Evolutionary conservation across 257 asterid species (phyloP).

Genomic region (Ilex aquifolium): DNA sequence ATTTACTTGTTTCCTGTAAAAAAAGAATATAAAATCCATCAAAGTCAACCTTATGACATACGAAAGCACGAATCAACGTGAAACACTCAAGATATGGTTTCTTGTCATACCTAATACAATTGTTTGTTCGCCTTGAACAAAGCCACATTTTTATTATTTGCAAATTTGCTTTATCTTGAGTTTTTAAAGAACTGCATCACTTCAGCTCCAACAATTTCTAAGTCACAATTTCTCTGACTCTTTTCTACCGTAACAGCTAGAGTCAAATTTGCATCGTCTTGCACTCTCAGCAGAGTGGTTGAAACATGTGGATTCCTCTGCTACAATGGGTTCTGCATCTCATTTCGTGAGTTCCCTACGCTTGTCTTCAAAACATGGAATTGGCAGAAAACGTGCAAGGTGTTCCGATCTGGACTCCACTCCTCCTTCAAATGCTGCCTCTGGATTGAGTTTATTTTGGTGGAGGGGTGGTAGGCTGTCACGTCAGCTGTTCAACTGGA

Average conservation of each 20-base stretch:
- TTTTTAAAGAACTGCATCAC: background rate
- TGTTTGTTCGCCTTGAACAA: too few relatives aligned
- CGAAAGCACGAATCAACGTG: too few relatives aligned
- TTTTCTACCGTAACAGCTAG: slow-evolving; percentile 54
- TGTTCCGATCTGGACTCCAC: slow-evolving; percentile 35
- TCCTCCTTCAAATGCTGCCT: slow-evolving; percentile 51
- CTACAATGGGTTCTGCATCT: slow-evolving; percentile 73
- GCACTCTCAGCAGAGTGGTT: slow-evolving; percentile 83
- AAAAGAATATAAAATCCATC: too few relatives aligned
- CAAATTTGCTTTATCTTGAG: slow-evolving; percentile 2
- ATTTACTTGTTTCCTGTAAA: too few relatives aligned
- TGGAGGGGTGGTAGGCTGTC: slow-evolving; percentile 97
- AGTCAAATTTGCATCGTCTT: slow-evolving; percentile 68
- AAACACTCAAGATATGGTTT: too few relatives aligned
- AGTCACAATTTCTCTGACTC: slow-evolving; percentile 12
- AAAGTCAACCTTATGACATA: too few relatives aligned
- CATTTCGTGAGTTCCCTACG: slow-evolving; percentile 55
- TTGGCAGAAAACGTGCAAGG: slow-evolving; percentile 50
- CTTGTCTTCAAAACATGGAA: slow-evolving; percentile 53
- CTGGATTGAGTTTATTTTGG: slow-evolving; percentile 79
- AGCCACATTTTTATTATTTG: too few relatives aligned
- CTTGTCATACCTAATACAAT: too few relatives aligned
- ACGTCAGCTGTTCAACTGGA: slow-evolving; percentile 70
- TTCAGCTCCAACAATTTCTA: background rate
- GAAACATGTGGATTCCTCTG: slow-evolving; percentile 73